phyloP scores from a whole-genome alignment of 2,329 filamentous ascomycete species.

The Fusarium sp. region DNA sequence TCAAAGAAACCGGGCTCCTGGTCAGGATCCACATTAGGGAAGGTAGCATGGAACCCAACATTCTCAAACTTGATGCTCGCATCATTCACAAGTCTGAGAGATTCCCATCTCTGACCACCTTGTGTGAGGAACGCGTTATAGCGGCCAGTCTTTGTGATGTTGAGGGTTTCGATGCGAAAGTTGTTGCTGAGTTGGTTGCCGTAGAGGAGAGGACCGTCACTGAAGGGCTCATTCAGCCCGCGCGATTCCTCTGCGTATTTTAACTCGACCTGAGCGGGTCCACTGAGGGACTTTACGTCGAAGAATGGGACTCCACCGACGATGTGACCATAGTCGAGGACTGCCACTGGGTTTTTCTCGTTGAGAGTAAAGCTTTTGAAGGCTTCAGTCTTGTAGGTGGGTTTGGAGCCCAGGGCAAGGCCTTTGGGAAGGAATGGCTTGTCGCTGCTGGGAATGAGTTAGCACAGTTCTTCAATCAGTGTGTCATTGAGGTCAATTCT shows the following conservation, averaged over 20 bases:
- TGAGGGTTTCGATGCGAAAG: conserved; percentile 13
- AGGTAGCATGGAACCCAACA: background rate
- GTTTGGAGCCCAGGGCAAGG: background rate
- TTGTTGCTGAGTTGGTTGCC: conserved; percentile 4
- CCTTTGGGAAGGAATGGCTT: background rate
- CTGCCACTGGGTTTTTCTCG: background rate
- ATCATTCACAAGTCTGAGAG: background rate
- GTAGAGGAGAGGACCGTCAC: conserved; percentile 7
- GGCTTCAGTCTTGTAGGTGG: background rate
- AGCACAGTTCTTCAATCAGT: background rate
- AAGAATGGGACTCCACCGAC: conserved; percentile 6
- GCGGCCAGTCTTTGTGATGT: conserved; percentile 3
- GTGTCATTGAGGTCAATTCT: background rate
- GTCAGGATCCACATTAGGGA: background rate
- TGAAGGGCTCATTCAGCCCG: background rate
- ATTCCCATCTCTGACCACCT: conserved; percentile 10
- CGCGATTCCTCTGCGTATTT: background rate
- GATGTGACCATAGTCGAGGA: conserved; percentile 4
- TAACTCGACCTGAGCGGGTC: background rate
- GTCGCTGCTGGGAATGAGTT: background rate
- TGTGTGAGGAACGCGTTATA: conserved; percentile 7
- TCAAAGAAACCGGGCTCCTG: conserved; percentile 1
- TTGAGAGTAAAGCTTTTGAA: conserved; percentile 1
- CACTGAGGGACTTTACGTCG: background rate
- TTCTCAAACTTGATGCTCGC: background rate